Evolutionary conservation across 164 flowering plant genomes (phyloP).

Genomic region (Annona cherimola): DNA sequence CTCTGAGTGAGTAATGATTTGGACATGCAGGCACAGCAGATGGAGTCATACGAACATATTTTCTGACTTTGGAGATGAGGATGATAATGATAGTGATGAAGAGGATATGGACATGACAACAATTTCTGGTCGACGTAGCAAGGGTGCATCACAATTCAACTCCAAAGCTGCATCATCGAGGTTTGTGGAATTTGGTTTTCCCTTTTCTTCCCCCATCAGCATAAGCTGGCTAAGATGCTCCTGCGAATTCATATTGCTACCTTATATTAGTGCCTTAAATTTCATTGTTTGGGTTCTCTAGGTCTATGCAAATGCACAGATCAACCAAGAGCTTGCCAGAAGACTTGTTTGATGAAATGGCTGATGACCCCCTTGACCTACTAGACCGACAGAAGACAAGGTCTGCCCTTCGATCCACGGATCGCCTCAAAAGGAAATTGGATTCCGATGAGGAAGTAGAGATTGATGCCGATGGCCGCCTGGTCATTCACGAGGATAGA

Average conservation of each 20-base stretch:
- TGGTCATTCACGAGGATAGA: constrained; percentile 60
- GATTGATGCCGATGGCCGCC: constrained; percentile 75
- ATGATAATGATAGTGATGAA: constrained; percentile 39
- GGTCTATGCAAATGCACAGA: constrained; percentile 46
- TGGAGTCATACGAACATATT: constrained; percentile 97
- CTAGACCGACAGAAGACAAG: constrained; percentile 73
- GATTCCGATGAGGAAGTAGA: constrained; percentile 76
- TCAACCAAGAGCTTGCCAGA: constrained; percentile 60
- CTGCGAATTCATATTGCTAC: not conserved
- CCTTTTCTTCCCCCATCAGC: not conserved
- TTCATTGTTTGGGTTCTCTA: constrained; percentile 13
- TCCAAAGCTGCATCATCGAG: constrained; percentile 49
- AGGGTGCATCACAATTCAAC: constrained; percentile 29
- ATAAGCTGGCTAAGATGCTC: not conserved
- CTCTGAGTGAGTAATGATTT: constrained; percentile 2
- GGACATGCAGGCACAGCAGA: constrained; percentile 58
- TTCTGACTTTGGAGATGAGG: constrained; percentile 74
- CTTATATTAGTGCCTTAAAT: not conserved
- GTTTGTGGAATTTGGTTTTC: constrained; percentile 31
- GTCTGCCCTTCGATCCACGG: constrained; percentile 58
- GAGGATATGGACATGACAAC: constrained; percentile 43
- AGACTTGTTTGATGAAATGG: constrained; percentile 59
- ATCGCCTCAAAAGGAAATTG: constrained; percentile 38
- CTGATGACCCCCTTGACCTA: constrained; percentile 89
- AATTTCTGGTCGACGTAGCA: constrained; percentile 34